These are phyloP conservation scores for Neurospora sp. DNA, from an alignment of 2,329 filamentous ascomycete genomes.

Conservation along the genomic window DNA sequence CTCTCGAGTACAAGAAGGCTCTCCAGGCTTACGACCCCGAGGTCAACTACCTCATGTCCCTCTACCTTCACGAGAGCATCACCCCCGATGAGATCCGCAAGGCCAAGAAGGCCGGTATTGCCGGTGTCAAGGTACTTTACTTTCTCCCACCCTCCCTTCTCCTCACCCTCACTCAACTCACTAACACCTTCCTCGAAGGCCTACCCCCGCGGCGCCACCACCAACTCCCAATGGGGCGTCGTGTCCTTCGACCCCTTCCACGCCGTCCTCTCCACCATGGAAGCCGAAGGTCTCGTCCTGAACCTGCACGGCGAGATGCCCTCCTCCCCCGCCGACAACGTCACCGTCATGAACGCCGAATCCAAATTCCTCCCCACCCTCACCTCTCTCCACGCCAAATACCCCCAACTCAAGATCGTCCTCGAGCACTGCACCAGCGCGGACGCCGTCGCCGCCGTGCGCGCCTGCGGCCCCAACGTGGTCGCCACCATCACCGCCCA, in stretches of 20 bases:
- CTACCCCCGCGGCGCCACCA: constrained; percentile 42
- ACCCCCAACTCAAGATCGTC: constrained; percentile 61
- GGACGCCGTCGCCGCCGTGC: constrained; percentile 69
- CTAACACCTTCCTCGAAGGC: neutral
- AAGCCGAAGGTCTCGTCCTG: constrained; percentile 56
- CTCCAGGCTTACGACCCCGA: constrained; percentile 50
- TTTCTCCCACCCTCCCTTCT: constrained; percentile 16
- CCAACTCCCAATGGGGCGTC: constrained; percentile 60
- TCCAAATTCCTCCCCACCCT: constrained; percentile 73
- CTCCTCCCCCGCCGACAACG: constrained; percentile 15
- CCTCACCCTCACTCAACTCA: constrained; percentile 17
- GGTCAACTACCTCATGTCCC: constrained; percentile 64
- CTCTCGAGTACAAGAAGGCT: constrained; percentile 54
- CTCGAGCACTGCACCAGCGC: constrained; percentile 84
- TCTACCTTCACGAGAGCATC: constrained; percentile 33
- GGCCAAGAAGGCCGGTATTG: constrained; percentile 62
- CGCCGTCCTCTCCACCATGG: constrained; percentile 81
- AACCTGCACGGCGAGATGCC: constrained; percentile 91
- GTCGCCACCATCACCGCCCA: constrained; percentile 76
- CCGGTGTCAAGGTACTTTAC: constrained; percentile 67
- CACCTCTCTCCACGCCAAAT: constrained; percentile 58
- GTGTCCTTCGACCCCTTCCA: constrained; percentile 61
- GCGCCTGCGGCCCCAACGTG: constrained; percentile 66
- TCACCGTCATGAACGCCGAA: constrained; percentile 57
- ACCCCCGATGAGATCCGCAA: constrained; percentile 44